A percentile compares a stretch with the other conserved stretches of the same genome.
Evolutionary conservation across 352 stramenopile genomes (phyloP).

Genomic region (Plasmopara viticola): DNA sequence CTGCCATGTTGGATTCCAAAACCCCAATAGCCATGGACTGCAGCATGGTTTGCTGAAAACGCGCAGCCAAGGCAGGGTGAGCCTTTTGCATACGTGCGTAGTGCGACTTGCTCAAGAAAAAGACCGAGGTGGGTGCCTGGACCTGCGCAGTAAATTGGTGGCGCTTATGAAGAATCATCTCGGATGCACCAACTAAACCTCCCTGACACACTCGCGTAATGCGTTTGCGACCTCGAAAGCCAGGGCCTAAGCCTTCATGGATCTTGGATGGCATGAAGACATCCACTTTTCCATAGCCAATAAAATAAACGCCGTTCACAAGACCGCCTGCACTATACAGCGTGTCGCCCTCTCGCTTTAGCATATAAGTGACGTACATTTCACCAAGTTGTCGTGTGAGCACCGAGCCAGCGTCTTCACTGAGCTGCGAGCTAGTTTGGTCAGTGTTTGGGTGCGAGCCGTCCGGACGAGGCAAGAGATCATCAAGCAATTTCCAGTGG

Average conservation of each 20-base stretch:
- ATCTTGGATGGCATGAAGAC: constrained; percentile 78
- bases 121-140: constrained; percentile 60
- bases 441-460: constrained; percentile 17
- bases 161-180: constrained; percentile 75
- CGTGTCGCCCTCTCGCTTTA: constrained; percentile 56
- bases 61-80: constrained; percentile 56
- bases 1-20: constrained; percentile 77
- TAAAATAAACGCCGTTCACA: constrained; percentile 72
- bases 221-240: constrained; percentile 70
- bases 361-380: constrained; percentile 55
- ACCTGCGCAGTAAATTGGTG: constrained; percentile 79
- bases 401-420: constrained; percentile 10
- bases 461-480: constrained; percentile 43
- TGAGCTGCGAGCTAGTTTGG: neutral
- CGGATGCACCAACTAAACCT: constrained; percentile 68
- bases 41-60: constrained; percentile 82
- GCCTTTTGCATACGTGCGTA: constrained; percentile 62
- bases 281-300: constrained; percentile 80
- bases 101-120: constrained; percentile 73
- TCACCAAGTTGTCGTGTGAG: constrained; percentile 62
- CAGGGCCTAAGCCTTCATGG: constrained; percentile 70
- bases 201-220: constrained; percentile 78
- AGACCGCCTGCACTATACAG: constrained; percentile 59
- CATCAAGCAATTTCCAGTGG: constrained; percentile 50
- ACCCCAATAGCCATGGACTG: constrained; percentile 80